Conservation (phyloP, 129 eudicot genomes). For the Flaveria trinervia region DNA sequence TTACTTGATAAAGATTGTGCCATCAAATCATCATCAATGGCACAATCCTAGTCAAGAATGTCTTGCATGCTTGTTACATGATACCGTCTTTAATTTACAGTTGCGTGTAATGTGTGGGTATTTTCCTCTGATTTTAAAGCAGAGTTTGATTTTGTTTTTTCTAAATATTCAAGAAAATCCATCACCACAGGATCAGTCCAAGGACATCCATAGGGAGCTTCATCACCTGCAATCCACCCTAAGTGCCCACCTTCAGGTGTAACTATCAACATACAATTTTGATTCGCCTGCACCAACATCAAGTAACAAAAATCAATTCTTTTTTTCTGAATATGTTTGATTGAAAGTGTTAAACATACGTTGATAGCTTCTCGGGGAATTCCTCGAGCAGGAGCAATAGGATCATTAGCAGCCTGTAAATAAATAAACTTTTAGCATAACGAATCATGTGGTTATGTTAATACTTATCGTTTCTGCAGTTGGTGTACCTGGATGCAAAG, state of each 20-base stretch:
- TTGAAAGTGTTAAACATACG: slow-evolving; percentile 35
- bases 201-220: slow-evolving; percentile 87
- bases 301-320: slow-evolving; percentile 9
- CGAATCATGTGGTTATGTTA: neutral
- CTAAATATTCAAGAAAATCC: slow-evolving; percentile 78
- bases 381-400: slow-evolving; percentile 93
- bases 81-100: slow-evolving; percentile 20
- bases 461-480: neutral
- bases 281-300: slow-evolving; percentile 57
- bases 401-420: slow-evolving; percentile 93
- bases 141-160: slow-evolving; percentile 33
- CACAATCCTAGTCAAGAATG: slow-evolving; percentile 14
- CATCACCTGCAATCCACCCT: slow-evolving; percentile 91
- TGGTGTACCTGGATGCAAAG: slow-evolving; percentile 84
- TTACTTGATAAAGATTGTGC: slow-evolving; percentile 6
- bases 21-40: slow-evolving; percentile 1
- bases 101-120: slow-evolving; percentile 22
- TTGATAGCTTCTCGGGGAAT: slow-evolving; percentile 79
- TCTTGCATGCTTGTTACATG: neutral
- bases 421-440: slow-evolving; percentile 2
- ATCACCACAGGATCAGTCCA: slow-evolving; percentile 95
- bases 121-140: slow-evolving; percentile 20
- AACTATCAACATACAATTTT: slow-evolving; percentile 76
- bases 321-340: neutral
- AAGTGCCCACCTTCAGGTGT: slow-evolving; percentile 96